Evolutionary conservation across 2,329 filamentous ascomycete genomes (phyloP).

Genomic region (Fusarium proliferatum): DNA sequence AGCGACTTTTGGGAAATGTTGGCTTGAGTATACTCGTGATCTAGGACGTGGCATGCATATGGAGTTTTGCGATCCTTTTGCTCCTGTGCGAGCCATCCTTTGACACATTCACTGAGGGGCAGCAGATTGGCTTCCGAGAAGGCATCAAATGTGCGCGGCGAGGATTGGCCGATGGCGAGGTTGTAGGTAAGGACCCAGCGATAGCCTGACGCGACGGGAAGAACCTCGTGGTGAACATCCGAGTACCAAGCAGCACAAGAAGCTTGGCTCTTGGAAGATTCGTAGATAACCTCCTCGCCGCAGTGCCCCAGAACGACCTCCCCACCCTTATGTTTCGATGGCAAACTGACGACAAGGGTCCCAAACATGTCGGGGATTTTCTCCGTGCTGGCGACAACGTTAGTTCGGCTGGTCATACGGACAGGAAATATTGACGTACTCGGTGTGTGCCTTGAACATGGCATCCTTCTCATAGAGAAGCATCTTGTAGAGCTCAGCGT

Average conservation of each 20-base stretch:
- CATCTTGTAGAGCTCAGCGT: constrained; percentile 58
- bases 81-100: neutral
- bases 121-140: too few species aligned
- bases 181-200: constrained; percentile 66
- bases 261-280: constrained; percentile 41
- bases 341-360: constrained; percentile 61
- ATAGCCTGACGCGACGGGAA: constrained; percentile 58
- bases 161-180: constrained; percentile 47
- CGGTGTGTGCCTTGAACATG: constrained; percentile 60
- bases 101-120: too few species aligned
- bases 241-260: constrained; percentile 57
- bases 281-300: constrained; percentile 47
- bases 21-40: constrained; percentile 50
- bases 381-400: constrained; percentile 50
- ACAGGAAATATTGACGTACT: constrained; percentile 42
- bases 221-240: constrained; percentile 64
- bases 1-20: constrained; percentile 46
- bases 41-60: constrained; percentile 47
- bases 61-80: neutral
- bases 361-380: constrained; percentile 62
- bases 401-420: neutral
- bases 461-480: constrained; percentile 62
- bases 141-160: constrained; percentile 25
- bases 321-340: constrained; percentile 60
- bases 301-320: constrained; percentile 55